A percentile compares a stretch with the other conserved stretches of the same genome.
These are phyloP conservation scores for Backusella psychrophila DNA, from an alignment of 192 early-diverging fungal species.

Conservation along the genomic window DNA sequence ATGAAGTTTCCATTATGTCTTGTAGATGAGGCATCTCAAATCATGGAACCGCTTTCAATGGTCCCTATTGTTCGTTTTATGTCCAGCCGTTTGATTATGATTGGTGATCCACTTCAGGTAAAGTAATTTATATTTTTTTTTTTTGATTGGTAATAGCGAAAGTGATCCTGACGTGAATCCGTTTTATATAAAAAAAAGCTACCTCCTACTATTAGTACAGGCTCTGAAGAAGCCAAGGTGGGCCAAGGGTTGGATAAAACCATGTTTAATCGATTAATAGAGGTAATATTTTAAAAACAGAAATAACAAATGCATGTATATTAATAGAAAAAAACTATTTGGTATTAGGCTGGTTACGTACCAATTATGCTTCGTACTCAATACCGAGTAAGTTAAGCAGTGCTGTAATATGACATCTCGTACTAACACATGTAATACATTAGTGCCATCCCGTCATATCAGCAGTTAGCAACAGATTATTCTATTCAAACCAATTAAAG, in stretches of 20 bases:
- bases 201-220: constrained; percentile 73
- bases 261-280: constrained; percentile 73
- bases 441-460: constrained; percentile 66
- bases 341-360: constrained; percentile 36
- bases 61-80: constrained; percentile 70
- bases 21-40: constrained; percentile 86
- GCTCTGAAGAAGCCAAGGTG: constrained; percentile 29
- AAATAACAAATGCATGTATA: neutral
- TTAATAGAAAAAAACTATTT: neutral
- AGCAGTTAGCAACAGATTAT: constrained; percentile 57
- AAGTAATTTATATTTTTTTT: neutral
- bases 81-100: constrained; percentile 63
- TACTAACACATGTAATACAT: neutral
- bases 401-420: neutral
- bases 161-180: neutral
- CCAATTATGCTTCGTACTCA: constrained; percentile 69
- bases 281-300: constrained; percentile 39
- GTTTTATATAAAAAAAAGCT: constrained; percentile 46
- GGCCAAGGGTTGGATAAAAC: constrained; percentile 75
- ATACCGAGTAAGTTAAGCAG: constrained; percentile 52
- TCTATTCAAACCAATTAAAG: constrained; percentile 53
- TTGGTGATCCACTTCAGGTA: constrained; percentile 81
- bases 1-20: constrained; percentile 66
- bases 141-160: neutral
- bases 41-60: constrained; percentile 86